Conservation (phyloP, 75 land plant genomes). For the Sequoia sempervirens region DNA sequence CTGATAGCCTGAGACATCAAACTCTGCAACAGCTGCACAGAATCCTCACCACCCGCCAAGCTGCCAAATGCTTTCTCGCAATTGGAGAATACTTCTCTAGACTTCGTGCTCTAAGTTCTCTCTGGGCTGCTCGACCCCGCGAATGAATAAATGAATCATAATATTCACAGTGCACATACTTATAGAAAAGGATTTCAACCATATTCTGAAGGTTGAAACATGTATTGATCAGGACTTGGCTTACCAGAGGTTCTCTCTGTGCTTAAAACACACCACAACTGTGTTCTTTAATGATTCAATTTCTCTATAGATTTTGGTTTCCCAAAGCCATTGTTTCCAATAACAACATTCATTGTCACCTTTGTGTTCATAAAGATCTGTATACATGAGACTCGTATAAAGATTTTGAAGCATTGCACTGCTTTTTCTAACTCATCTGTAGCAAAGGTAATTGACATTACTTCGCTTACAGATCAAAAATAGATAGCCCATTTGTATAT, state of each 20-base stretch:
- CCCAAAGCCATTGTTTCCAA: background rate
- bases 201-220: background rate
- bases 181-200: background rate
- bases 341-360: background rate
- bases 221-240: background rate
- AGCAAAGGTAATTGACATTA: background rate
- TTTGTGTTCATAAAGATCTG: background rate
- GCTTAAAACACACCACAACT: background rate
- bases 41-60: constrained; percentile 62
- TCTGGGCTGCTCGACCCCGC: constrained; percentile 75
- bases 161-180: background rate
- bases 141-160: constrained; percentile 27
- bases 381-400: background rate
- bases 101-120: constrained; percentile 69
- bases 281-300: background rate
- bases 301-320: background rate
- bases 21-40: constrained; percentile 68
- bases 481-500: constrained; percentile 1
- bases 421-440: background rate
- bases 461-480: background rate
- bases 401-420: background rate
- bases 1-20: constrained; percentile 78
- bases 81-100: constrained; percentile 71
- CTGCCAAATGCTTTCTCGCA: constrained; percentile 67
- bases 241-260: background rate